These are phyloP conservation scores for Grammothele lineata DNA, from an alignment of 768 basidiomycete species.

Conservation along the genomic window DNA sequence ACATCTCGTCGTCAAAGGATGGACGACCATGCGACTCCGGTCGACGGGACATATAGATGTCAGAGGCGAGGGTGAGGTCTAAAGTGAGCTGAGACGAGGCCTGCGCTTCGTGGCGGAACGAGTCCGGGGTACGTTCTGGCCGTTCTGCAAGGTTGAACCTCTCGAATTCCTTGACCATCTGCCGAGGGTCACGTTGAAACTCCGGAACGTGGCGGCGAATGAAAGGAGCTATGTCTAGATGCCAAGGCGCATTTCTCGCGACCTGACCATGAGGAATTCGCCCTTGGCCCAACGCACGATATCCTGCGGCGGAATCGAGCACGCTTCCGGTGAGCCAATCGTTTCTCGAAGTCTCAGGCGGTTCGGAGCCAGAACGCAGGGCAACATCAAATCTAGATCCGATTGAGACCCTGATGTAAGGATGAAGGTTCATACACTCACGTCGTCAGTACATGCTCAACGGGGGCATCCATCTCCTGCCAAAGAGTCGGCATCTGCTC, in stretches of 20 bases:
- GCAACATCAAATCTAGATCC: conserved; percentile 56
- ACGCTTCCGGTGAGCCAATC: conserved; percentile 55
- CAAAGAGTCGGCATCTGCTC: conserved; percentile 54
- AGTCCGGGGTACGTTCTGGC: conserved; percentile 33
- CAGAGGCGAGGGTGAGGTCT: conserved; percentile 56
- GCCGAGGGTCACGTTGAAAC: conserved; percentile 30
- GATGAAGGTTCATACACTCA: conserved; percentile 25
- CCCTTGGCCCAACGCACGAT: conserved; percentile 46
- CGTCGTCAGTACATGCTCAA: conserved; percentile 61
- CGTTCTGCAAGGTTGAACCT: conserved; percentile 40
- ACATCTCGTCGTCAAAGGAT: conserved; percentile 36
- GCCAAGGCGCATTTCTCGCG: conserved; percentile 46
- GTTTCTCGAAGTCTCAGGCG: conserved; percentile 37
- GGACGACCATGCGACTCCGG: conserved; percentile 26
- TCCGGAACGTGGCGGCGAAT: conserved; percentile 40
- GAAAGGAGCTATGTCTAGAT: conserved; percentile 42
- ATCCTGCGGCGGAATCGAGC: conserved; percentile 50
- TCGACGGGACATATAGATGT: conserved; percentile 48
- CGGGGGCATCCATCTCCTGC: conserved; percentile 43
- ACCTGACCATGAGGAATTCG: conserved; percentile 39
- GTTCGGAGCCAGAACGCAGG: conserved; percentile 50
- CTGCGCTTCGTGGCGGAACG: conserved; percentile 44
- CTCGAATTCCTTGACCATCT: conserved; percentile 36
- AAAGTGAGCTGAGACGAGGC: conserved; percentile 59
- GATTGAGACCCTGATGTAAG: background rate